Conservation (phyloP, 2,329 filamentous ascomycete species). For the Aspergillus caelatus region DNA sequence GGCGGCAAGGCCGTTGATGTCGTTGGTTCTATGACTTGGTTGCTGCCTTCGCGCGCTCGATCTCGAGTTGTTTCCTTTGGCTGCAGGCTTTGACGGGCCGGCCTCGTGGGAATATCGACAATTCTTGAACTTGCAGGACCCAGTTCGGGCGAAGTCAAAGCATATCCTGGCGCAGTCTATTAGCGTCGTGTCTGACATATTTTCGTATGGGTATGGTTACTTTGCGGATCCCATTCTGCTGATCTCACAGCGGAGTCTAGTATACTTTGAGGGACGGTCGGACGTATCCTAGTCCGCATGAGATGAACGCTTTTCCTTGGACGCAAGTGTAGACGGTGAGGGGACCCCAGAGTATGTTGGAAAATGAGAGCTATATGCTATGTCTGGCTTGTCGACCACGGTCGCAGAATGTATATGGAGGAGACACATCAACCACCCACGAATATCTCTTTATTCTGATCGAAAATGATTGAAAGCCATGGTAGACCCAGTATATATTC, state of each 20-base stretch:
- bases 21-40: not conserved
- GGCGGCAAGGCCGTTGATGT: constrained; percentile 1
- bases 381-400: no score
- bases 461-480: not conserved
- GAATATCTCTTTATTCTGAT: not conserved
- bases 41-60: not conserved
- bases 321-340: not conserved
- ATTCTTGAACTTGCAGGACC: not conserved
- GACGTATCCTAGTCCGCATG: not conserved
- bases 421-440: not conserved
- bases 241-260: not conserved
- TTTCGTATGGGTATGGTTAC: not conserved
- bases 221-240: not conserved
- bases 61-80: not conserved
- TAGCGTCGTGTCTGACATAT: not conserved
- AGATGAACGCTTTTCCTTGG: not conserved
- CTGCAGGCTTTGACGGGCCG: not conserved
- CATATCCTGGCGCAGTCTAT: not conserved
- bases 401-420: not conserved
- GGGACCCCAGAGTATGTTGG: not conserved
- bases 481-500: not conserved
- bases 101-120: not conserved
- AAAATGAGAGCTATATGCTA: not conserved
- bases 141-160: not conserved
- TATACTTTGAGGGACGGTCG: not conserved